Conservation (phyloP, 139 green algal species). For the Ostreobium quekettii region DNA sequence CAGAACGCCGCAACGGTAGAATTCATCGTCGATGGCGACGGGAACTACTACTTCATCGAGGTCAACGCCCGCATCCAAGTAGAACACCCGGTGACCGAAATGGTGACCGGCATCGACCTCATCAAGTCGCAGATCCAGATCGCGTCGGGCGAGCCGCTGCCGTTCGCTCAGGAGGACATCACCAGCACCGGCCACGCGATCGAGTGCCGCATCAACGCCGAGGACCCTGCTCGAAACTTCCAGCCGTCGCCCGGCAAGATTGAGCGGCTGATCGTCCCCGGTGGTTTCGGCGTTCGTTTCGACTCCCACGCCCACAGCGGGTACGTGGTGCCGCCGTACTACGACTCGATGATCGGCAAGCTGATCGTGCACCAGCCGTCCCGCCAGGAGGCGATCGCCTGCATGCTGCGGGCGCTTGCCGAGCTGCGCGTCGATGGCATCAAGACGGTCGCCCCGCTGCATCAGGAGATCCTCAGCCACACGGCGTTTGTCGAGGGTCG, state of each 20-base stretch:
- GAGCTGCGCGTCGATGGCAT: conserved; percentile 90
- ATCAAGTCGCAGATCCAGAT: conserved; percentile 86
- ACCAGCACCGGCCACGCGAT: conserved; percentile 75
- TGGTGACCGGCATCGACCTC: conserved; percentile 91
- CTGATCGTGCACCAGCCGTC: conserved; percentile 59
- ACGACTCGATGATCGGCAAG: conserved; percentile 87
- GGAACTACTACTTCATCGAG: conserved; percentile 94
- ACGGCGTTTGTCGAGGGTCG: conserved; percentile 62
- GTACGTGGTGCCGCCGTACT: conserved; percentile 70
- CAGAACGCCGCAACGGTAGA: conserved; percentile 87
- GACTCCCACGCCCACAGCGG: conserved; percentile 76
- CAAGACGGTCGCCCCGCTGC: conserved; percentile 90
- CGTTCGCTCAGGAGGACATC: conserved; percentile 49
- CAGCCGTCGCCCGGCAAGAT: conserved; percentile 79
- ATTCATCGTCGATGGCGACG: conserved; percentile 94
- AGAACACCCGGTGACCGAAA: conserved; percentile 96
- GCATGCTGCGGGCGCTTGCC: conserved; percentile 75
- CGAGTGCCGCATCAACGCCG: conserved; percentile 87
- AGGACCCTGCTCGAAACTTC: conserved; percentile 89
- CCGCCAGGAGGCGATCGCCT: conserved; percentile 68
- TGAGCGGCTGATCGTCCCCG: conserved; percentile 71
- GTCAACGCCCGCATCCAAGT: conserved; percentile 95
- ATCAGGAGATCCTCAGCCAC: conserved; percentile 80
- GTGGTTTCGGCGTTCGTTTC: conserved; percentile 79
- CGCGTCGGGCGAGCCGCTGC: conserved; percentile 70